These are phyloP conservation scores for Arthonia radiata DNA, from an alignment of 495 filamentous ascomycete genomes.

Conservation along the genomic window DNA sequence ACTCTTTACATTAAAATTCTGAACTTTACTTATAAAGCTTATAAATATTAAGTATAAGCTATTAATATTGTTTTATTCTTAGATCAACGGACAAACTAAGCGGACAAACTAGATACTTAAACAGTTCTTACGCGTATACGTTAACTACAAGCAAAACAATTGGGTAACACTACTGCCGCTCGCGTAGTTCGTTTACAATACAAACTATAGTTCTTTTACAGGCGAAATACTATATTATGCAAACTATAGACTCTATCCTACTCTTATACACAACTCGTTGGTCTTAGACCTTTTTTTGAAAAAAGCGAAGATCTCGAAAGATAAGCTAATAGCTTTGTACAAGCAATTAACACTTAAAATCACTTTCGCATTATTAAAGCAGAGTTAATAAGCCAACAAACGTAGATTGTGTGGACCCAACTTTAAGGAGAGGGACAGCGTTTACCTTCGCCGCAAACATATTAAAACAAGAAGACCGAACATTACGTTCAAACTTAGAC, in stretches of 20 bases:
- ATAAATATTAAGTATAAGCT: constrained; percentile 1
- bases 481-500: no score
- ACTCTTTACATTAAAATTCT: constrained; percentile 3
- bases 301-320: constrained; percentile 1
- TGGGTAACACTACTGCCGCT: constrained; percentile 5
- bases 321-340: constrained; percentile 4
- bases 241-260: constrained; percentile 3
- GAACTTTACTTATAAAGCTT: not conserved
- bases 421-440: constrained; percentile 11
- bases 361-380: constrained; percentile 4
- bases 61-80: constrained; percentile 1
- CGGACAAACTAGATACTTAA: constrained; percentile 6
- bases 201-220: not conserved
- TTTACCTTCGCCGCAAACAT: constrained; percentile 12
- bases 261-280: constrained; percentile 4
- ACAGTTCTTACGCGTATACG: constrained; percentile 6
- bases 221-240: constrained; percentile 1
- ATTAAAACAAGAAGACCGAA: constrained; percentile 13
- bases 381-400: constrained; percentile 7
- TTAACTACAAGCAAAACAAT: constrained; percentile 8
- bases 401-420: constrained; percentile 5
- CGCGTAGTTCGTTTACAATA: constrained; percentile 6
- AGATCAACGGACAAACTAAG: constrained; percentile 5
- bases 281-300: constrained; percentile 3
- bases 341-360: constrained; percentile 6